Evolutionary conservation across 352 stramenopile genomes (phyloP), one percentile per base, ranked within the genome.

Genomic region (Phytophthora rubi): DNA sequence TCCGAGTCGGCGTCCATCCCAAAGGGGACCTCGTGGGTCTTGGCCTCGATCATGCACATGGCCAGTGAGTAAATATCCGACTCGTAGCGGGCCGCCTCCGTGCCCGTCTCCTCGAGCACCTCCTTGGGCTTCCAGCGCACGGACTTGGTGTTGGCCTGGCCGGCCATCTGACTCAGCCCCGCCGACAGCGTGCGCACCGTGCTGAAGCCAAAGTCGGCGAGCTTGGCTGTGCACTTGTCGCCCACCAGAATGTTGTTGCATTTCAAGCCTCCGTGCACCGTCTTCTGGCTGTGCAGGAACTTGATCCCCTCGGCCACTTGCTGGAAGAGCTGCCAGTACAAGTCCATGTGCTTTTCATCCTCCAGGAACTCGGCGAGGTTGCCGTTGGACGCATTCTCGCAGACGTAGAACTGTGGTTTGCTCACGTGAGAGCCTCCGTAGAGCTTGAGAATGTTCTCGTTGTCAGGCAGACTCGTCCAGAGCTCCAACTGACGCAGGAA

Each of bases 191-290:
- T 52, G 8, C 45, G 45, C 45, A 52, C 45, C 7, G 45, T 28
- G 8, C 16, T 52, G n/a, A 52, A 52, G 45, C 45, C 53, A 49
- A 73, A 68, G 23, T 73, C 65, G 1, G 53, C 45, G 5, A 73
- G 33, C 58, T 73, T 73, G 9, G 51, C 59, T 0, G 55, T 45
- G 5, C 47, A 48, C 1, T 60, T 64, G 16, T 77, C 72, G 47
- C 76, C 72, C 6, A 88, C 74, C 1, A 88, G 53, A 9, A 86
- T 63, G 57, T 88, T 88, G 52, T 57, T 80, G 48, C 68, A 81
- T 2, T 73, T 70, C 6, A 88, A 51, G 0, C 67, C 69, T 2
- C 74, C 78, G 49, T 86, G 78, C 12, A 73, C 73, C 13, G 76
- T 61, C 28, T 68, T 70, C 18, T 70, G 42, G 33, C 77, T 61